A percentile compares a stretch with the other conserved stretches of the same genome.
These are phyloP conservation scores for Talaromyces sp. DNA, from an alignment of 2,329 filamentous ascomycete genomes.

Conservation along the genomic window DNA sequence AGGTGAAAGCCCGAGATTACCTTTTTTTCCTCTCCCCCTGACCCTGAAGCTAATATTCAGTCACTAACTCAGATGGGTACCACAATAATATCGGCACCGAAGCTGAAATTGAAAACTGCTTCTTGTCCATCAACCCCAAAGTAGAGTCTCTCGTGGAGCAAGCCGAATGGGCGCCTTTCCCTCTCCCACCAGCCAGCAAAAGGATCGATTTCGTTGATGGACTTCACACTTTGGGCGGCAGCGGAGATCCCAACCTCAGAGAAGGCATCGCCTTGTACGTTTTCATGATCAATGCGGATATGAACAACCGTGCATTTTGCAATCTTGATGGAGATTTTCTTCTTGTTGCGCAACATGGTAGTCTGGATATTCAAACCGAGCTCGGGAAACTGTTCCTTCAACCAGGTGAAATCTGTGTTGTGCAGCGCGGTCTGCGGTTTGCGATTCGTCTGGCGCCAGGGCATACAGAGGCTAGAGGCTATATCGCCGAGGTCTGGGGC, in stretches of 20 bases:
- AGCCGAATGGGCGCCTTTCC: conserved; percentile 53
- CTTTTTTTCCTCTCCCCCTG: too few relatives aligned
- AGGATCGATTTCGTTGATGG: conserved; percentile 54
- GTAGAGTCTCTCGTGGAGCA: conserved; percentile 51
- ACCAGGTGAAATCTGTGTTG: conserved; percentile 60
- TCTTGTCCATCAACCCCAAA: conserved; percentile 42
- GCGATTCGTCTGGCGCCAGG: conserved; percentile 53
- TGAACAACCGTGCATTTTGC: conserved; percentile 52
- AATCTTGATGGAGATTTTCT: conserved; percentile 60
- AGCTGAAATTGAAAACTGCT: conserved; percentile 23
- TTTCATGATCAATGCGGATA: conserved; percentile 52
- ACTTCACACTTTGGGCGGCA: conserved; percentile 50
- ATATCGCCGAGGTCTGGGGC: conserved; percentile 61
- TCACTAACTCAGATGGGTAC: conserved; percentile 18
- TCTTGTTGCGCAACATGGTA: conserved; percentile 58
- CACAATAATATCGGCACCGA: conserved; percentile 40
- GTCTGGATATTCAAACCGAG: conserved; percentile 61
- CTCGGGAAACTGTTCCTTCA: conserved; percentile 57
- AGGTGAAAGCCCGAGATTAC: not conserved
- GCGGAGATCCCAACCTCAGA: conserved; percentile 50
- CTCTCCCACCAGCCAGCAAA: conserved; percentile 40
- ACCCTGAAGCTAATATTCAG: not conserved
- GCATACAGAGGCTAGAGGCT: conserved; percentile 50
- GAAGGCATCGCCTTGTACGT: conserved; percentile 51
- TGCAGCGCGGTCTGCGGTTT: conserved; percentile 59